Conservation (phyloP, 768 basidiomycete species). For the Boletellus sp. region DNA sequence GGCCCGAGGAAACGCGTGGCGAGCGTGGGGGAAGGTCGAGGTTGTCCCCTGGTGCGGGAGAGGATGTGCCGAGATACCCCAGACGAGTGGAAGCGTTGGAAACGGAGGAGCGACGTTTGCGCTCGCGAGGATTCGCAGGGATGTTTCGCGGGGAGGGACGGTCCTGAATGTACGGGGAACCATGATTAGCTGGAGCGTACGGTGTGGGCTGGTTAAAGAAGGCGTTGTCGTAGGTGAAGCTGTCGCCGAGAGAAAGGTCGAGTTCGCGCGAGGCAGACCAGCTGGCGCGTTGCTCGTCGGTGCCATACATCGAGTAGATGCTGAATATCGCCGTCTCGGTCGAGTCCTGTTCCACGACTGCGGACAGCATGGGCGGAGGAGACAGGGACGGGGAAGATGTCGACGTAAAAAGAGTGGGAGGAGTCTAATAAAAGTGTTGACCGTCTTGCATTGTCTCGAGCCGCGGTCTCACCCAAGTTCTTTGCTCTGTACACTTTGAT, state of each 20-base stretch:
- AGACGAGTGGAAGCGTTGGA: slow-evolving; percentile 23
- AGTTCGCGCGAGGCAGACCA: slow-evolving; percentile 45
- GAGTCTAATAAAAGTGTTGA: background rate
- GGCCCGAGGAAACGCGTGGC: slow-evolving; percentile 18
- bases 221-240: slow-evolving; percentile 29
- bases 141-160: slow-evolving; percentile 23
- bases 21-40: slow-evolving; percentile 27
- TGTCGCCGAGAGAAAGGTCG: slow-evolving; percentile 32
- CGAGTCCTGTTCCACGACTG: slow-evolving; percentile 43
- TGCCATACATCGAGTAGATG: slow-evolving; percentile 86
- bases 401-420: slow-evolving; percentile 35
- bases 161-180: slow-evolving; percentile 30
- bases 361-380: slow-evolving; percentile 30
- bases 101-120: slow-evolving; percentile 15
- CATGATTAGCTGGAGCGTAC: slow-evolving; percentile 16
- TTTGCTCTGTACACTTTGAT: too few relatives aligned
- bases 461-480: too few relatives aligned
- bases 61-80: slow-evolving; percentile 15
- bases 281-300: slow-evolving; percentile 46
- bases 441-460: too few relatives aligned
- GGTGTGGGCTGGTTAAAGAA: slow-evolving; percentile 28
- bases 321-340: slow-evolving; percentile 76
- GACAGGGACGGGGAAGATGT: slow-evolving; percentile 36
- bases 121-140: slow-evolving; percentile 20
- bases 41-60: slow-evolving; percentile 11